phyloP scores from a whole-genome alignment of 495 filamentous ascomycete genomes.

The Physcia stellaris region DNA sequence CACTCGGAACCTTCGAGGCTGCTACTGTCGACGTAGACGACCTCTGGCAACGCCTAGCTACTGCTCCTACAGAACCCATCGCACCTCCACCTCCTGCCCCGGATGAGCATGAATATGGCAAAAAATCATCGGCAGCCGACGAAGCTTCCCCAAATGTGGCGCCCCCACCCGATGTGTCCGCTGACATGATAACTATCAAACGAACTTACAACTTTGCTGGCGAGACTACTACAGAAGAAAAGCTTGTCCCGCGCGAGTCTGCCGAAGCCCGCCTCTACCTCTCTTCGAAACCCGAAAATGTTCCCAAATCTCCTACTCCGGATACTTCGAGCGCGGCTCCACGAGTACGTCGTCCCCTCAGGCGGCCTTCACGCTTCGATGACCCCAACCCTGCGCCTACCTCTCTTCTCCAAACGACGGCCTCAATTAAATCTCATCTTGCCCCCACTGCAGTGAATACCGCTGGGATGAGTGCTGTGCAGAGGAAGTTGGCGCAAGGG shows the following conservation, averaged over 20 bases:
- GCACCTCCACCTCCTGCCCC: not conserved
- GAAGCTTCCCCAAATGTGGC: not conserved
- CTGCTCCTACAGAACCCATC: not conserved
- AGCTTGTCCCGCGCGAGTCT: slow-evolving; percentile 61
- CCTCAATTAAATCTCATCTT: slow-evolving; percentile 26
- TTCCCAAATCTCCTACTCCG: slow-evolving; percentile 21
- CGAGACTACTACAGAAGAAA: slow-evolving; percentile 68
- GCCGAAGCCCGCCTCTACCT: slow-evolving; percentile 73
- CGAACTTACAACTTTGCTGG: slow-evolving; percentile 88
- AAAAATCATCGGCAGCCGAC: slow-evolving; percentile 13
- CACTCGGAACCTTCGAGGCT: slow-evolving; percentile 46
- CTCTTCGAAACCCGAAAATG: slow-evolving; percentile 31
- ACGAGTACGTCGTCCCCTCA: slow-evolving; percentile 49
- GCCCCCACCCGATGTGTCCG: too few relatives aligned
- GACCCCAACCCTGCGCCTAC: slow-evolving; percentile 52
- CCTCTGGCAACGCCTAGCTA: slow-evolving; percentile 70
- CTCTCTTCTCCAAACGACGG: too few relatives aligned
- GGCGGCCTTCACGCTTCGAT: slow-evolving; percentile 70
- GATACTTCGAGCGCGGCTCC: slow-evolving; percentile 15
- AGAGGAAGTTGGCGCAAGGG: slow-evolving; percentile 36
- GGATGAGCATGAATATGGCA: not conserved
- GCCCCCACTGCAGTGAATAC: slow-evolving; percentile 7
- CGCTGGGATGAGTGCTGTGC: slow-evolving; percentile 13
- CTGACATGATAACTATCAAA: slow-evolving; percentile 64
- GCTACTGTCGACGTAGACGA: slow-evolving; percentile 83